Percentiles rank a stretch among this genome's conserved stretches.
These are phyloP conservation scores for Colletotrichum sp. DNA, from an alignment of 2,329 filamentous ascomycete species.

Conservation along the genomic window DNA sequence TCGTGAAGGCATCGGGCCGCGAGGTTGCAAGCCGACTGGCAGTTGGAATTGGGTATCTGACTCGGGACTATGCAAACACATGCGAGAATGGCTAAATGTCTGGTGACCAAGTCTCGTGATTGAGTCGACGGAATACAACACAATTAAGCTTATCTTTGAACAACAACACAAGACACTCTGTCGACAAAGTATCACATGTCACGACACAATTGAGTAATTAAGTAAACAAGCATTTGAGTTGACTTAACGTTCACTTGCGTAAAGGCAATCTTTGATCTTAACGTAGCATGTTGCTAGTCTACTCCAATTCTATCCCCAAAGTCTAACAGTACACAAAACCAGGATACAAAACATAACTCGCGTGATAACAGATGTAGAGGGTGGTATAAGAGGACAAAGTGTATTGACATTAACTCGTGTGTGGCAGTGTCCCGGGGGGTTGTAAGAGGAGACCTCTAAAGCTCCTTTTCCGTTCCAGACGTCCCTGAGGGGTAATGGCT, in stretches of 20 bases:
- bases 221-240: background rate
- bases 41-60: background rate
- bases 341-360: constrained; percentile 6
- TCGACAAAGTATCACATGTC: background rate
- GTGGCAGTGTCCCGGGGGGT: constrained; percentile 5
- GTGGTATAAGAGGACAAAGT: constrained; percentile 12
- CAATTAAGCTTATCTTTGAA: background rate
- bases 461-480: constrained; percentile 13
- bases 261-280: background rate
- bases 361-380: background rate
- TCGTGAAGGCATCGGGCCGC: background rate
- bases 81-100: background rate
- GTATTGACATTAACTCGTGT: constrained; percentile 6
- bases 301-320: background rate
- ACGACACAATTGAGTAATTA: background rate
- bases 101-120: background rate
- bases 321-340: background rate
- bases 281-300: background rate
- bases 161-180: background rate
- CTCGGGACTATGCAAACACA: background rate
- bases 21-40: background rate
- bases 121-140: background rate
- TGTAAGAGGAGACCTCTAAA: constrained; percentile 10
- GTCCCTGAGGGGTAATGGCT: constrained; percentile 6
- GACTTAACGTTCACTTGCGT: background rate